These are phyloP conservation scores for Monosporozyma aquatica DNA, from an alignment of 805 yeast genomes.

Conservation along the genomic window DNA sequence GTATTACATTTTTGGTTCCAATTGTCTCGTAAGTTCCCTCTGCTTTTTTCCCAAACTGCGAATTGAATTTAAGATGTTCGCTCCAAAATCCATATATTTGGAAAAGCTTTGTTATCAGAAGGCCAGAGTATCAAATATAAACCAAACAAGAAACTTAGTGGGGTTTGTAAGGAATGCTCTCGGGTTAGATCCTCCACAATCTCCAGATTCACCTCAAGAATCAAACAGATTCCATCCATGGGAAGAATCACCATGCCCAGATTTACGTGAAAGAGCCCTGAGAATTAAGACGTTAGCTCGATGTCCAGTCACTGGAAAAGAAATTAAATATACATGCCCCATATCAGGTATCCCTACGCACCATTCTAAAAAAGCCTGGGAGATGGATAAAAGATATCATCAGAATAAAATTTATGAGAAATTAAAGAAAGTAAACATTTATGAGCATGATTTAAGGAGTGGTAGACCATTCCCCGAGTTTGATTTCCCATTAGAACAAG, in stretches of 20 bases:
- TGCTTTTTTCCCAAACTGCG: no score
- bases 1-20: no score
- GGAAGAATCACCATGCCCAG: conserved; percentile 89
- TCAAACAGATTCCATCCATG: conserved; percentile 75
- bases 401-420: conserved; percentile 54
- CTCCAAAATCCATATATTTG: background rate
- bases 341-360: conserved; percentile 95
- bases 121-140: background rate
- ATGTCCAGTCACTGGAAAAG: conserved; percentile 86
- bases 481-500: conserved; percentile 80
- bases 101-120: background rate
- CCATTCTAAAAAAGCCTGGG: conserved; percentile 86
- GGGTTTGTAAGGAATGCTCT: conserved; percentile 37
- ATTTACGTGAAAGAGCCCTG: conserved; percentile 85
- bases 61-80: no score
- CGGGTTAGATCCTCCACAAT: conserved; percentile 55
- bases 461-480: conserved; percentile 95
- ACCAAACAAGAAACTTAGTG: conserved; percentile 1
- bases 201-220: conserved; percentile 58
- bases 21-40: no score
- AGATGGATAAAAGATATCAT: conserved; percentile 67
- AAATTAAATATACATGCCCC: conserved; percentile 84
- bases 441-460: conserved; percentile 89
- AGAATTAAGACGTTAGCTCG: conserved; percentile 77
- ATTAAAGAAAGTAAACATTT: conserved; percentile 79